Conservation (phyloP, 331 rosid species). For the Malus hybrid region DNA sequence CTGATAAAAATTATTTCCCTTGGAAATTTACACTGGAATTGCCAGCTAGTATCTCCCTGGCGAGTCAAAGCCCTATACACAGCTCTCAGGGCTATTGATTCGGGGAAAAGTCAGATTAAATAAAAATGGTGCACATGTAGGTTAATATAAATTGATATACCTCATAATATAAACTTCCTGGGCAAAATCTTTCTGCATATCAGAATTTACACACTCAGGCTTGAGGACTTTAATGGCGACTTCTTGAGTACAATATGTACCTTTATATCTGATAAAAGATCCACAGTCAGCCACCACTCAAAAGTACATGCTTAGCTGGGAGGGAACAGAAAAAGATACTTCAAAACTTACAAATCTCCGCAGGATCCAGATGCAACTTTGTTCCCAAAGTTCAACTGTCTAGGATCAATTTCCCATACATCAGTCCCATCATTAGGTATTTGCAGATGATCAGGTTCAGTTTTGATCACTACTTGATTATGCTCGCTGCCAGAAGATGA, state of each 20-base stretch:
- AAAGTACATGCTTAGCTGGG: conserved; percentile 1
- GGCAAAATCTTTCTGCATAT: conserved; percentile 78
- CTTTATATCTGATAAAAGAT: conserved; percentile 69
- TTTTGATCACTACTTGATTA: conserved; percentile 45
- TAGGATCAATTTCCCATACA: conserved; percentile 96
- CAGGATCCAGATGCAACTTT: conserved; percentile 92
- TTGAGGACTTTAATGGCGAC: conserved; percentile 94
- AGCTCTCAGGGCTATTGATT: not conserved
- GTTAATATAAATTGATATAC: conserved; percentile 29
- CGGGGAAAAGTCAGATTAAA: not conserved
- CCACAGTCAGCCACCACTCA: conserved; percentile 12
- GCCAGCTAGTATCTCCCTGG: not conserved
- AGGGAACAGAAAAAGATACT: not conserved
- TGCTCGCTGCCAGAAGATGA: conserved; percentile 40
- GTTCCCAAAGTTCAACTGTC: conserved; percentile 63
- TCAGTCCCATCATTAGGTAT: conserved; percentile 90
- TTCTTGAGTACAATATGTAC: conserved; percentile 87
- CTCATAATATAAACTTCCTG: conserved; percentile 99
- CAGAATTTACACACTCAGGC: conserved; percentile 70
- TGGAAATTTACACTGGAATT: not conserved
- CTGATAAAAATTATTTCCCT: not conserved
- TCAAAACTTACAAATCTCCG: conserved; percentile 78
- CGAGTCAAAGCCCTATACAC: not conserved
- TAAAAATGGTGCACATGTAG: not conserved
- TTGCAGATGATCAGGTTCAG: conserved; percentile 47